Evolutionary conservation across 2,329 filamentous ascomycete genomes (phyloP).

Genomic region (Cercospora citrullina): DNA sequence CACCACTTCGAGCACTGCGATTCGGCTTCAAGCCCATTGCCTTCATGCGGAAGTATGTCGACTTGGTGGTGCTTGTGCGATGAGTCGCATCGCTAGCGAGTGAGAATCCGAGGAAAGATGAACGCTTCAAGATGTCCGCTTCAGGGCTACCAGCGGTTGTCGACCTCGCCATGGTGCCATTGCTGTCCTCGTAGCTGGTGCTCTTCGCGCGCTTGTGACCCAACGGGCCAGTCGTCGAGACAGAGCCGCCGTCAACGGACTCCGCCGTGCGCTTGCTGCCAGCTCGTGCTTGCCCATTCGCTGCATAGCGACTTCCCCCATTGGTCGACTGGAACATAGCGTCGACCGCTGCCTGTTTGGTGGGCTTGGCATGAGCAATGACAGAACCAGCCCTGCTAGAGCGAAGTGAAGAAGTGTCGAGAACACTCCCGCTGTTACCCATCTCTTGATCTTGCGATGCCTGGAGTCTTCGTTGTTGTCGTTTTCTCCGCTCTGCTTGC

Average conservation of each 20-base stretch:
- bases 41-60: slow-evolving; percentile 54
- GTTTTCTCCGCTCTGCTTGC: slow-evolving; percentile 30
- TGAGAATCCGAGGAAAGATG: slow-evolving; percentile 37
- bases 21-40: slow-evolving; percentile 51
- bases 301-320: slow-evolving; percentile 16
- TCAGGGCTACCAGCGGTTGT: slow-evolving; percentile 13
- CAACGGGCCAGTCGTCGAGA: neutral
- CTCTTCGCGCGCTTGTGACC: slow-evolving; percentile 37
- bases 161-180: slow-evolving; percentile 28
- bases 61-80: slow-evolving; percentile 46
- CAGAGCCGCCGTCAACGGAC: slow-evolving; percentile 24
- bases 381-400: slow-evolving; percentile 14
- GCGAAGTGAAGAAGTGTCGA: slow-evolving; percentile 19
- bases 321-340: slow-evolving; percentile 28
- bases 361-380: neutral
- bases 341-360: slow-evolving; percentile 22
- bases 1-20: slow-evolving; percentile 23
- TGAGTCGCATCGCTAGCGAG: slow-evolving; percentile 30
- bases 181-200: slow-evolving; percentile 30
- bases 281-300: slow-evolving; percentile 22
- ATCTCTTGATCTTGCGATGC: slow-evolving; percentile 24
- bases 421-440: slow-evolving; percentile 14
- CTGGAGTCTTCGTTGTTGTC: slow-evolving; percentile 29
- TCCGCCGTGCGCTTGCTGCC: slow-evolving; percentile 33
- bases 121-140: slow-evolving; percentile 31